Conservation (phyloP, 495 filamentous ascomycete genomes). For the Aspergillus bridgeri region DNA sequence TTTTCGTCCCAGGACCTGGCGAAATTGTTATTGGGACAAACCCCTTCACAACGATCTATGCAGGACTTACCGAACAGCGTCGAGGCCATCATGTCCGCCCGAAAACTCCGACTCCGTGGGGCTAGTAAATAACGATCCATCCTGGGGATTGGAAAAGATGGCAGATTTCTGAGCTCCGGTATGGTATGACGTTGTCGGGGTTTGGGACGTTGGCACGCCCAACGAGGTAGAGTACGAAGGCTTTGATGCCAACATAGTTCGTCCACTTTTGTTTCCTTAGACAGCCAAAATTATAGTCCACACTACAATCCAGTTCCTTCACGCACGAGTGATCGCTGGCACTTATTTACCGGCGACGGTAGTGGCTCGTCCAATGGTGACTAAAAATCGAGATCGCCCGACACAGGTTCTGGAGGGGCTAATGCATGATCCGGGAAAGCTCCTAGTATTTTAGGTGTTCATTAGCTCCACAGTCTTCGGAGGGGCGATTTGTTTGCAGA, state of each 20-base stretch:
- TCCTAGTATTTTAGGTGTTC: background rate
- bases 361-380: conserved; percentile 1
- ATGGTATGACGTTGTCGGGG: conserved; percentile 52
- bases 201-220: conserved; percentile 53
- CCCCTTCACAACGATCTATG: background rate
- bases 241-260: conserved; percentile 82
- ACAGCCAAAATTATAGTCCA: background rate
- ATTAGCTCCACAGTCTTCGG: conserved; percentile 1
- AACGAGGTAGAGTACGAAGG: conserved; percentile 66
- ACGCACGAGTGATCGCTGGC: background rate
- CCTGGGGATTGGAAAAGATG: conserved; percentile 51
- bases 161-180: conserved; percentile 48
- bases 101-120: conserved; percentile 96
- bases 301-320: background rate
- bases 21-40: conserved; percentile 19
- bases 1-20: conserved; percentile 83
- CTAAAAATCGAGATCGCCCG: conserved; percentile 4
- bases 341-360: background rate
- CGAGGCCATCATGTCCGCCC: conserved; percentile 60
- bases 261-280: background rate
- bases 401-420: conserved; percentile 5
- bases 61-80: conserved; percentile 55
- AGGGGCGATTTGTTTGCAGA: background rate
- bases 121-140: conserved; percentile 67
- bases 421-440: conserved; percentile 17